Evolutionary conservation across 164 flowering plant genomes (phyloP).

Genomic region (Magnolia changhungtana): DNA sequence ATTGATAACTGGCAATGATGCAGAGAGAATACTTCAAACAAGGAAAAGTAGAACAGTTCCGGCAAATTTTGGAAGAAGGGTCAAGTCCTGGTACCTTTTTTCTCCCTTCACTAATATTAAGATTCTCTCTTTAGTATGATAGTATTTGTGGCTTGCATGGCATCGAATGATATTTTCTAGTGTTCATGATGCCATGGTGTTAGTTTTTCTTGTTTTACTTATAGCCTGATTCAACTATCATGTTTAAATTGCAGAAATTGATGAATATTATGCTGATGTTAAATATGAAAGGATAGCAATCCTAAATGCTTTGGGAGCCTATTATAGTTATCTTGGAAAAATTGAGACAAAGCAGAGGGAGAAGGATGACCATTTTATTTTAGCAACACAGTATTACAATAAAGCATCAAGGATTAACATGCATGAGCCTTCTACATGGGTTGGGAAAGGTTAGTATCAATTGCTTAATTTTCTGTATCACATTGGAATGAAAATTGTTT

Average conservation of each 20-base stretch:
- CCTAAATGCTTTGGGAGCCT: slow-evolving; percentile 90
- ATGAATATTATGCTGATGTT: slow-evolving; percentile 95
- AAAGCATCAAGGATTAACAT: slow-evolving; percentile 92
- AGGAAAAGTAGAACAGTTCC: slow-evolving; percentile 84
- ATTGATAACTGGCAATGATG: slow-evolving; percentile 11
- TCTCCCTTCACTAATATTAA: not conserved
- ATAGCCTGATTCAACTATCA: slow-evolving; percentile 4
- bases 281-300: slow-evolving; percentile 92
- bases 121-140: not conserved
- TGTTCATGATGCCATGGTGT: slow-evolving; percentile 1
- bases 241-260: slow-evolving; percentile 64
- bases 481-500: not conserved
- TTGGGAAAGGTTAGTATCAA: slow-evolving; percentile 77
- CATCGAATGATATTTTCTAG: not conserved
- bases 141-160: not conserved
- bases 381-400: slow-evolving; percentile 82
- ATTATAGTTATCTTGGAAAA: slow-evolving; percentile 86
- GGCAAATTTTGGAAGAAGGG: slow-evolving; percentile 92
- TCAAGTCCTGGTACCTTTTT: slow-evolving; percentile 72
- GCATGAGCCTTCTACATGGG: slow-evolving; percentile 98
- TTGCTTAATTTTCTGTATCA: not conserved
- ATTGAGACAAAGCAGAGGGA: slow-evolving; percentile 83
- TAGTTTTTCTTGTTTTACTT: not conserved
- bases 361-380: slow-evolving; percentile 81
- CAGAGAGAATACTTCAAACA: slow-evolving; percentile 99